Conservation (phyloP, 2,329 filamentous ascomycete species). For the Lachnellula suecica region DNA sequence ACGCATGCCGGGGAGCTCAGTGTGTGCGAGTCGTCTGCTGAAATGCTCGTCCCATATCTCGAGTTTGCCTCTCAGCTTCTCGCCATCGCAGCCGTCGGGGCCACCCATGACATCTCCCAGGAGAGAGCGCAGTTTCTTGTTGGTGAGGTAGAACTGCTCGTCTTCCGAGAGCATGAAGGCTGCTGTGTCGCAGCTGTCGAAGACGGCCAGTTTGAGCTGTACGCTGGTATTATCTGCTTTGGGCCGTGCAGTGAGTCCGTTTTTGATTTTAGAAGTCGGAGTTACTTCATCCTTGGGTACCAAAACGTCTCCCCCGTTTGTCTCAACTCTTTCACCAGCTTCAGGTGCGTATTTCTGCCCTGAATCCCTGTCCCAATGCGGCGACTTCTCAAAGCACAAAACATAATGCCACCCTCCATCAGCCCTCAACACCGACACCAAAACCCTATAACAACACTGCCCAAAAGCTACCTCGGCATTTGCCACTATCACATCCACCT, state of each 20-base stretch:
- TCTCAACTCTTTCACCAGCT: too few species aligned
- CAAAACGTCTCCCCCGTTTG: too few species aligned
- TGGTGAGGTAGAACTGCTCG: constrained; percentile 20
- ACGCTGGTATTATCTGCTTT: not conserved
- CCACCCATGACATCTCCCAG: constrained; percentile 20
- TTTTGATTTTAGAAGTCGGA: too few species aligned
- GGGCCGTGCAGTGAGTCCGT: too few species aligned
- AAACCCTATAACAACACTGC: too few species aligned
- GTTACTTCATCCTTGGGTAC: too few species aligned
- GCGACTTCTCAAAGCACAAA: too few species aligned
- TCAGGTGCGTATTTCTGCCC: too few species aligned
- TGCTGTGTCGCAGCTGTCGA: constrained; percentile 16
- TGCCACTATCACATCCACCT: not conserved
- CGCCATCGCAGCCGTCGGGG: constrained; percentile 12
- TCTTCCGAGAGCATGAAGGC: constrained; percentile 22
- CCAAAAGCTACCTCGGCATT: too few species aligned
- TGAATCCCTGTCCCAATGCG: too few species aligned
- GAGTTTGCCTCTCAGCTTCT: constrained; percentile 4
- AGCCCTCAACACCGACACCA: too few species aligned
- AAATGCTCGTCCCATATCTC: constrained; percentile 23
- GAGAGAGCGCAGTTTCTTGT: constrained; percentile 15
- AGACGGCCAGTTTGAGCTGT: constrained; percentile 18
- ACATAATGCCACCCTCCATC: too few species aligned
- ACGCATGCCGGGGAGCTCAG: constrained; percentile 16
- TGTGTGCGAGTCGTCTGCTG: constrained; percentile 3